phyloP scores from a whole-genome alignment of 1,139 yeast species.

The Protomyces lactucae-debilis region DNA sequence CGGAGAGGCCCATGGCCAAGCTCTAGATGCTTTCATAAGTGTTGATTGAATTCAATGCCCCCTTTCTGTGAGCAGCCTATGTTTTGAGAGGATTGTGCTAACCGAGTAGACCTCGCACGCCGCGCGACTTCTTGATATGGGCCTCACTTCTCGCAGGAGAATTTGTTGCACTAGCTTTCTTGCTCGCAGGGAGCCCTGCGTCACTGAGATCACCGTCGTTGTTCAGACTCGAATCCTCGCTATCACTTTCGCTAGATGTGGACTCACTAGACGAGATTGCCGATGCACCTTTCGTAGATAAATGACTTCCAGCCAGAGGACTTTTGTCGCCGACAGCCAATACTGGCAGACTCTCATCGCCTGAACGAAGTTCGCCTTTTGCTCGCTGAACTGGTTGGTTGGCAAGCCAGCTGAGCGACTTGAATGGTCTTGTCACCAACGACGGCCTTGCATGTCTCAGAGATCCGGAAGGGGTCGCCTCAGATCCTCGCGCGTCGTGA shows the following conservation, averaged over 20 bases:
- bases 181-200: neutral
- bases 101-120: neutral
- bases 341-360: neutral
- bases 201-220: neutral
- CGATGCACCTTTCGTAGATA: no score
- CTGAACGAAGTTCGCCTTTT: neutral
- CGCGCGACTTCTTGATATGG: neutral
- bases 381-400: neutral
- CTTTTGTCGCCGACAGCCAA: neutral
- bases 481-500: no score
- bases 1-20: constrained; percentile 16
- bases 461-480: no score
- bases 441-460: neutral
- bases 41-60: neutral
- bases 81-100: neutral
- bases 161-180: neutral
- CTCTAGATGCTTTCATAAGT: neutral
- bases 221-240: neutral
- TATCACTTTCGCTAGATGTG: neutral
- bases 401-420: neutral
- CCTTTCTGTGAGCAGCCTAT: neutral
- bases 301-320: no score
- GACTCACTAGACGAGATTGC: no score
- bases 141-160: neutral
- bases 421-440: neutral